Percentiles rank a stretch among this genome's conserved stretches.
Evolutionary conservation across 164 flowering plant species (phyloP).

Genomic region (Berberis vulgaris): DNA sequence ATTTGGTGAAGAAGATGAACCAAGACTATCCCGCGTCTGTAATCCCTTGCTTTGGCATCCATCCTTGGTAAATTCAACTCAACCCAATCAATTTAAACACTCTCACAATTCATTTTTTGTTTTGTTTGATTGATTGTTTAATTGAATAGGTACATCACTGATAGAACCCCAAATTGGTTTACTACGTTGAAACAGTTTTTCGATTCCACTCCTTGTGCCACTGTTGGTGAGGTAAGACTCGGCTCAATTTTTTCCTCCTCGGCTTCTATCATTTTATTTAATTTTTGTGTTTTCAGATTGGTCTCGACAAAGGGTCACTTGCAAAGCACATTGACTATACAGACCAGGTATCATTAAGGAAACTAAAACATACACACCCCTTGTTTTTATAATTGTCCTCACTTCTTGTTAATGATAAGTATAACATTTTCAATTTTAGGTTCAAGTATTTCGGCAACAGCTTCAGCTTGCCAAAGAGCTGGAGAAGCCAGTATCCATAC

Average conservation of each 20-base stretch:
- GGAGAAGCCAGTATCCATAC: conserved; percentile 75
- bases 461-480: conserved; percentile 85
- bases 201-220: conserved; percentile 60
- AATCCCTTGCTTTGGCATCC: conserved; percentile 85
- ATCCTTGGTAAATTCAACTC: conserved; percentile 50
- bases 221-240: conserved; percentile 71
- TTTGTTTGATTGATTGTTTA: background rate
- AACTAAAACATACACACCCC: too few relatives aligned
- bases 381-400: background rate
- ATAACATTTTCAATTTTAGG: conserved; percentile 22
- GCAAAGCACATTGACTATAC: conserved; percentile 62
- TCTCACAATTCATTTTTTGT: background rate
- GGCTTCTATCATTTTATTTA: background rate
- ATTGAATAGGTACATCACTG: conserved; percentile 48
- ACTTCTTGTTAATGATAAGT: background rate
- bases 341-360: conserved; percentile 40
- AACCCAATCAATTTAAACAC: background rate
- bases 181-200: conserved; percentile 42
- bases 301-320: conserved; percentile 83
- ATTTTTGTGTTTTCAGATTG: conserved; percentile 38
- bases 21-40: conserved; percentile 43
- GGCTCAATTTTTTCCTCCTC: background rate
- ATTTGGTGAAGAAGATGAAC: conserved; percentile 66
- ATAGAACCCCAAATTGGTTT: conserved; percentile 71
- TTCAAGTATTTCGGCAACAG: conserved; percentile 63